Evolutionary conservation across 179 eudicot species (phyloP).

Genomic region (Nepenthes alata): DNA sequence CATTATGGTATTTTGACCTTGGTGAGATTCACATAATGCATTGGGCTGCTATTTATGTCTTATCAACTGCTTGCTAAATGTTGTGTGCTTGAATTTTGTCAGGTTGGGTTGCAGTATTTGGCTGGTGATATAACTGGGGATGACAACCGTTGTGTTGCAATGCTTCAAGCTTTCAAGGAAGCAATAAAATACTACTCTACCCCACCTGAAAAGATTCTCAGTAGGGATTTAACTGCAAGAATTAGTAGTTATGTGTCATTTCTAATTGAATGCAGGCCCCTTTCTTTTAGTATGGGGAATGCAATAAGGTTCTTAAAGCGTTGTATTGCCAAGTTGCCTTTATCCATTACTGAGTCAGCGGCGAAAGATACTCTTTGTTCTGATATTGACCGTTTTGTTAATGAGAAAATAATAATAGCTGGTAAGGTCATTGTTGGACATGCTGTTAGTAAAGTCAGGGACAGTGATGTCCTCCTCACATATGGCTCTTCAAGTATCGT

Average conservation of each 20-base stretch:
- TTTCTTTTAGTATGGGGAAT: slow-evolving; percentile 95
- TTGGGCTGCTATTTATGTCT: too few species aligned
- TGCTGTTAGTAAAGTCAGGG: slow-evolving; percentile 75
- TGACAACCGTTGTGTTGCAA: slow-evolving; percentile 79
- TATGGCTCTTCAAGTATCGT: slow-evolving; percentile 76
- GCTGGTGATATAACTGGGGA: slow-evolving; percentile 64
- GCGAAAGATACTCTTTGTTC: slow-evolving; percentile 53
- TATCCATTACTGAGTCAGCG: slow-evolving; percentile 62
- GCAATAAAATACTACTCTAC: slow-evolving; percentile 63
- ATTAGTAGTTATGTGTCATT: slow-evolving; percentile 69
- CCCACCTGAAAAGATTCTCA: slow-evolving; percentile 60
- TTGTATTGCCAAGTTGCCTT: slow-evolving; percentile 53
- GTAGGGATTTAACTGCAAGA: slow-evolving; percentile 70
- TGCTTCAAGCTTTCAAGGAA: slow-evolving; percentile 87
- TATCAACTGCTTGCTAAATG: too few species aligned
- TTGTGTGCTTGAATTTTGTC: slow-evolving; percentile 1
- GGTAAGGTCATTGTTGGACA: slow-evolving; percentile 67
- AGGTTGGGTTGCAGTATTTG: slow-evolving; percentile 81
- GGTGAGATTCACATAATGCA: too few species aligned
- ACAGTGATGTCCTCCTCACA: slow-evolving; percentile 86
- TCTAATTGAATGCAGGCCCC: slow-evolving; percentile 82
- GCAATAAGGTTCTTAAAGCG: slow-evolving; percentile 70
- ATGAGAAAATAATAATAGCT: slow-evolving; percentile 73
- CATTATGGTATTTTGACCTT: too few species aligned
- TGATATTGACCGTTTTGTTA: slow-evolving; percentile 57